Base-by-base conservation (phyloP, 2,329 filamentous ascomycete species). In the Dothideomycetes sp. region DNA sequence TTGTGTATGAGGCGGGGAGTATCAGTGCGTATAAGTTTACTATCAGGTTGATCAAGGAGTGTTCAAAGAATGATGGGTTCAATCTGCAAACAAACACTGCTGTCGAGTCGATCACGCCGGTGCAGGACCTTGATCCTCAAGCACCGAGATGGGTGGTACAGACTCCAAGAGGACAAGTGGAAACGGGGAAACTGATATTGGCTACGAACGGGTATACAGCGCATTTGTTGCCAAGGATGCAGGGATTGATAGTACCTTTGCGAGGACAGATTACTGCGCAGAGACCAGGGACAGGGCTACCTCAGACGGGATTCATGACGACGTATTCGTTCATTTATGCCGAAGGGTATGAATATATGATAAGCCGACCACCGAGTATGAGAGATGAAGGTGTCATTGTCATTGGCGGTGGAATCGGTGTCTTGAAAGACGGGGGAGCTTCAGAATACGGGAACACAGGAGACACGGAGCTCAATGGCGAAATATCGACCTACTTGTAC, bases 311-410 rank as follows among this genome's bases (percentile, higher is more conserved):
- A 9, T 51, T 76, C 19, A 54, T 60, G 5, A 67, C 64, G 2
- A 77, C 76, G 1, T 81, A 78, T 50, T 77, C 69, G 15, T 77
- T 82, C 48, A 71, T 80, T 18, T 77, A 76, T 51, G 63, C 65
- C 2, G 58, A 62, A 17, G 75, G 78, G 1, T 82, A 78, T 51
- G 80, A 83, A 45, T 84, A 83, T 56, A 75, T 83, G 67, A 72
- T 82, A 7, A 67, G 73, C 2, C 65, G 74, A 1, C 70, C 70
- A 0, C 56, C 62, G n/a, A 66, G 65, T 0, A 63, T 65, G 3
- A 49, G 47, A 13, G 58, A 62, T 16, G 60, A 56, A 3, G 69
- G 72, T 18, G 69, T 74, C 42, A 69, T 82, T 19, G 59, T 82
- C 20, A 78, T 82, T 11, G 78, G 79, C 1, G 78, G 79, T 12